Base-by-base conservation (phyloP, 2,329 filamentous ascomycete genomes). In the Paramyrothecium sp. region DNA sequence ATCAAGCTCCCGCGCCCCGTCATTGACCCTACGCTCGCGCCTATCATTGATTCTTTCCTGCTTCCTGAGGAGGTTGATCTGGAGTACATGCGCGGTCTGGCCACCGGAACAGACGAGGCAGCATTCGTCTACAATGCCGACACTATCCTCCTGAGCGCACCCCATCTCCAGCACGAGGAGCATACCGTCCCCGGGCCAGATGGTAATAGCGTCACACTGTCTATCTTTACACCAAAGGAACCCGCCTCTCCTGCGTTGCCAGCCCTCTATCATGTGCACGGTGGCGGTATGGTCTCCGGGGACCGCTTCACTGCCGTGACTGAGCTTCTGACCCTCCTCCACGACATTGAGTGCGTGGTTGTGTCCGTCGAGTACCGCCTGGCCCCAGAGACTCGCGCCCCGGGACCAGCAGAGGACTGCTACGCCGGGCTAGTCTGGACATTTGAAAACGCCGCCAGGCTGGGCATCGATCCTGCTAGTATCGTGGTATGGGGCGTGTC, bases 301-400 rank as follows among this genome's bases (percentile, higher is more conserved):
- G 58, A 63, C 33, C 56, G 61, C 1, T 62, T 63, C 38, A 41
- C 54, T 21, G 61, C 52, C 17, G 51, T 63, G 7, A 38, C 49
- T 2, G 55, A 61, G 54, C 21, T 61, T 3, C 17, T 63, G 34
- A 54, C 58, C 41, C 44, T 62, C 23, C 47, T 65, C 13, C 33
- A 56, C 16, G 60, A 19, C 30, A 58, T 65, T 12, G 58, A 61
- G 12, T 61, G 60, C 47, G 55, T 62, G 2, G 52, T 67, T n/a
- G 54, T 67, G 26, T 63, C 61, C 1, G 61, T 65, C 38, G 63
- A 65, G 55, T 63, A 65, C 52, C 65, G 65, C 34, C 63, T 64
- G 7, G 61, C 63, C 5, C 65, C 65, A 1, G 65, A 68, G 56
- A 60, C 59, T 19, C 61, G 56, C 11, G 61, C 59, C 7, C 63